Evolutionary conservation across 495 filamentous ascomycete genomes (phyloP).

Genomic region (Penicillium macrosclerotiorum): DNA sequence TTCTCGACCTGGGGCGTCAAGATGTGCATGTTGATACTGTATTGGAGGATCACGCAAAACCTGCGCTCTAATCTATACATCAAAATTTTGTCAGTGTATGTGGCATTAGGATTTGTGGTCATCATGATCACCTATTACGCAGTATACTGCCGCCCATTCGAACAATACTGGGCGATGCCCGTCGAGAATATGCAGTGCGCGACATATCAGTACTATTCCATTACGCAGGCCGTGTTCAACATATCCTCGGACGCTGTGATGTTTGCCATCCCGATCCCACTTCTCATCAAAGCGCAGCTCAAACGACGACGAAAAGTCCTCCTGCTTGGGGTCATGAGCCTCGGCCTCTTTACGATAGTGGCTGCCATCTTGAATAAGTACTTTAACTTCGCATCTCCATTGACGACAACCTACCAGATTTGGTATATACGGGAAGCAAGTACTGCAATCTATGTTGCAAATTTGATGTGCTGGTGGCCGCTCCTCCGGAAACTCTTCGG

Average conservation of each 20-base stretch:
- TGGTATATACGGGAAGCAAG: constrained; percentile 68
- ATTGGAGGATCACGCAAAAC: constrained; percentile 42
- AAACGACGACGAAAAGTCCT: constrained; percentile 51
- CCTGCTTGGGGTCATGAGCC: constrained; percentile 46
- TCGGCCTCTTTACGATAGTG: constrained; percentile 64
- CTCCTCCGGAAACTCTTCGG: constrained; percentile 53
- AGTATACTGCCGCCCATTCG: constrained; percentile 63
- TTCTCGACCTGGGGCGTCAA: constrained; percentile 51
- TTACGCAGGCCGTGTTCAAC: constrained; percentile 65
- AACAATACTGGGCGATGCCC: constrained; percentile 58
- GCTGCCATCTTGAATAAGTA: constrained; percentile 63
- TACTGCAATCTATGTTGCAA: constrained; percentile 62
- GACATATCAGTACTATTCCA: constrained; percentile 52
- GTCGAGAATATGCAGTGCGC: constrained; percentile 33
- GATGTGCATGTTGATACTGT: constrained; percentile 51
- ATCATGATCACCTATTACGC: constrained; percentile 63
- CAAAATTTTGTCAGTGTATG: constrained; percentile 53
- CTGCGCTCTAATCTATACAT: constrained; percentile 43
- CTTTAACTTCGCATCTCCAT: constrained; percentile 59
- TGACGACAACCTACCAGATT: constrained; percentile 47
- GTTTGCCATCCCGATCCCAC: constrained; percentile 58
- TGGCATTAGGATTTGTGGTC: constrained; percentile 53
- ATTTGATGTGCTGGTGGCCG: constrained; percentile 62
- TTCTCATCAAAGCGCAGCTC: constrained; percentile 54
- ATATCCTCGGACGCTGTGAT: constrained; percentile 63